phyloP scores from a whole-genome alignment of 345 rosid species.

The Pistacia integerrima region DNA sequence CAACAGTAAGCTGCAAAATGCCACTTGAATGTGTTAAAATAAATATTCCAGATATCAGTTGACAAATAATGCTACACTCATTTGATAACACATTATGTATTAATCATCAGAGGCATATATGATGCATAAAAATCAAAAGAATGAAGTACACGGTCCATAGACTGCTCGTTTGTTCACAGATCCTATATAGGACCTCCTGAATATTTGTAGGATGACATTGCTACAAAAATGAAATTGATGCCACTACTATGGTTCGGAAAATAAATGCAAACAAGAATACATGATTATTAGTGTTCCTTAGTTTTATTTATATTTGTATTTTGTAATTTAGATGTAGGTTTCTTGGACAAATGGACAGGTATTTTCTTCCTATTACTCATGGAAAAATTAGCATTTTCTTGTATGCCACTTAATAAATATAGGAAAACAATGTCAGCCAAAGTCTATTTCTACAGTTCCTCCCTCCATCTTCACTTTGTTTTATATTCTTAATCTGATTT shows the following conservation, averaged over 20 bases:
- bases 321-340: not conserved
- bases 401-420: not conserved
- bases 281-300: not conserved
- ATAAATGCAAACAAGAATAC: not conserved
- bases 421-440: no score
- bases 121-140: not conserved
- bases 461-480: not conserved
- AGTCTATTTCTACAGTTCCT: no score
- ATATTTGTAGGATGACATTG: not conserved
- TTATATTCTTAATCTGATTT: not conserved
- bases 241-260: not conserved
- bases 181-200: not conserved
- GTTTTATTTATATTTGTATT: not conserved
- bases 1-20: conserved; percentile 50
- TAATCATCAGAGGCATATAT: no score
- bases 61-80: not conserved
- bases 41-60: not conserved
- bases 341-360: not conserved
- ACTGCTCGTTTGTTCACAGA: not conserved
- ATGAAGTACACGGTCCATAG: not conserved
- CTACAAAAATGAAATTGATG: not conserved
- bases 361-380: not conserved
- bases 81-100: not conserved
- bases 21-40: conserved; percentile 7
- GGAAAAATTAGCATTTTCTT: not conserved